Conservation (phyloP, 371 early-diverging fungal species). For the Apophysomyces trapeziformis region DNA sequence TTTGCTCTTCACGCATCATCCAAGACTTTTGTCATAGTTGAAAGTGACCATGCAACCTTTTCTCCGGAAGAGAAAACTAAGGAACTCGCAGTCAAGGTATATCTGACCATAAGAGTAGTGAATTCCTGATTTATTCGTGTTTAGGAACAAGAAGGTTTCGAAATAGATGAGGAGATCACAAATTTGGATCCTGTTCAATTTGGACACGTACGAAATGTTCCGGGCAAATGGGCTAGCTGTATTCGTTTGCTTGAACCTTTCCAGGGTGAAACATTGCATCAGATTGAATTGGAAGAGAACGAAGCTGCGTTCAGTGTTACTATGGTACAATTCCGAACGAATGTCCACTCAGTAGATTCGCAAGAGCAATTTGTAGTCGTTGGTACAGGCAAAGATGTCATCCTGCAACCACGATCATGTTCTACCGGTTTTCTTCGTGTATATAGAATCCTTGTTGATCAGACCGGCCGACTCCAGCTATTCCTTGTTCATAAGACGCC, state of each 20-base stretch:
- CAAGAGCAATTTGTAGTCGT: slow-evolving; percentile 73
- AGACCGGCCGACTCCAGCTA: slow-evolving; percentile 54
- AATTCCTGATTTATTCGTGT: background rate
- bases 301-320: slow-evolving; percentile 90
- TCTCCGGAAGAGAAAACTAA: slow-evolving; percentile 68
- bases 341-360: slow-evolving; percentile 47
- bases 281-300: slow-evolving; percentile 81
- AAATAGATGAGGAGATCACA: slow-evolving; percentile 55
- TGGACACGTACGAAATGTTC: slow-evolving; percentile 70
- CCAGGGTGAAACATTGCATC: slow-evolving; percentile 71
- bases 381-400: slow-evolving; percentile 83
- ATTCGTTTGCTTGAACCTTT: slow-evolving; percentile 87
- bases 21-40: slow-evolving; percentile 86
- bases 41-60: slow-evolving; percentile 83
- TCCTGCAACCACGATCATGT: slow-evolving; percentile 73
- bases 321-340: slow-evolving; percentile 71
- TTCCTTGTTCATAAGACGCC: slow-evolving; percentile 86
- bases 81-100: slow-evolving; percentile 55
- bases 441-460: slow-evolving; percentile 73
- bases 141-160: slow-evolving; percentile 55
- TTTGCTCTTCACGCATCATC: slow-evolving; percentile 74
- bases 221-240: slow-evolving; percentile 90
- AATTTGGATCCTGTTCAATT: slow-evolving; percentile 60
- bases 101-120: background rate
- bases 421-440: slow-evolving; percentile 74